Evolutionary conservation across 495 filamentous ascomycete genomes (phyloP), one percentile per base, ranked within the genome.

Genomic region (Rusavskia elegans): DNA sequence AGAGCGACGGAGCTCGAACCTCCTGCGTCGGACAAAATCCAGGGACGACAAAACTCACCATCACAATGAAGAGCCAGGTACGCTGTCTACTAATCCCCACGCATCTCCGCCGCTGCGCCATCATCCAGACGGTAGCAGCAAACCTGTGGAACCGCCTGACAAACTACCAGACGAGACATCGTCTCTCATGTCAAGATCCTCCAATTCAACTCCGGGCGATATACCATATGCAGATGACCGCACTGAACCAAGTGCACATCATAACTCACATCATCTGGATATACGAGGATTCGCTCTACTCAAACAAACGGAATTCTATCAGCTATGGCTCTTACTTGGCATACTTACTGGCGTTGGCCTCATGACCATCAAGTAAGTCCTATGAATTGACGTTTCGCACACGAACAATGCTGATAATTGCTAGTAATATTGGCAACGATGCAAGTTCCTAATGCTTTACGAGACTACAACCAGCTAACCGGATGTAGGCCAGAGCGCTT

Each of bases 351-450:
- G 92, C 40, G 85, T 95, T 61, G 92, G 92, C 11, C 66, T 97
- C 61, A 98, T 98, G 92, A 97, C 93, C 3, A 98, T 98, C 64
- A 98, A 98, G 88, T 94, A 70, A 67, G 87, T 76, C 45, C 25
- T 13, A 44, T n/a, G 23, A 5, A 42, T 44, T 6, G 25, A 14
- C 16, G 5, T 40, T 37, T 27, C 41, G 44, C 42, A 3, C 2
- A 27, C 11, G 3, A 11, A 30, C 42, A 16, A 25, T 29, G 55
- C 77, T 79, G 62, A 80, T 64, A 2, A 17, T 0, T 39, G 19
- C 2, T 55, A 94, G 87, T 66, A 98, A 98, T 61, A 97, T 98
- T 64, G 93, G 92, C 45, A 93, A 95, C 62, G 83, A 89, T 63
- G 87, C 81, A 70, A 64, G 61, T 21, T 48, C 32, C 5, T 30